Conservation (phyloP, 257 asterid species). For the Solanum tarapatanum region DNA sequence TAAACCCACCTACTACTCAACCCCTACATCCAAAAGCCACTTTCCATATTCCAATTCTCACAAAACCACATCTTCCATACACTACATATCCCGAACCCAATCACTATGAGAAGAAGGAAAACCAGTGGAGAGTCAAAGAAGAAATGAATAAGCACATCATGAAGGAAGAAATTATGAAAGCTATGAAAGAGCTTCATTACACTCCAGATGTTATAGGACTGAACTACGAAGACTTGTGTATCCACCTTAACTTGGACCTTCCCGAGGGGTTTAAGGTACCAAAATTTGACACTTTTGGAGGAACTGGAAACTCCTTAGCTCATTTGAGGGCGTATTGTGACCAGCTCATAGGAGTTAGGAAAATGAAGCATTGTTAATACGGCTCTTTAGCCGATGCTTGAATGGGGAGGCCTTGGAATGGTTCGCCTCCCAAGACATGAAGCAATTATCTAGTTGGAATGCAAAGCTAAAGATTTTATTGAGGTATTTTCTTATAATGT, state of each 20-base stretch:
- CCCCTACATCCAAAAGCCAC: too few species aligned
- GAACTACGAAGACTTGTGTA: neutral
- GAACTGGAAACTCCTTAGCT: neutral
- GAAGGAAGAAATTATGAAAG: neutral
- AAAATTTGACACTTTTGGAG: neutral
- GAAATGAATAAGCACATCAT: too few species aligned
- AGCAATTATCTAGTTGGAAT: too few species aligned
- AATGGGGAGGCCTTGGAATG: neutral
- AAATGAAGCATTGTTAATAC: neutral
- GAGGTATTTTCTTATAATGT: too few species aligned
- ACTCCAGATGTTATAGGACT: neutral
- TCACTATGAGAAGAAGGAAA: too few species aligned
- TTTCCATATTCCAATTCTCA: too few species aligned
- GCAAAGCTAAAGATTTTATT: neutral
- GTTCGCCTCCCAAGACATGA: neutral
- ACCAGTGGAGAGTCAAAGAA: too few species aligned
- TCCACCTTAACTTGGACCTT: neutral
- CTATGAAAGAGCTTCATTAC: neutral
- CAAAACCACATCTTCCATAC: too few species aligned
- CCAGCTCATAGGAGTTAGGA: neutral
- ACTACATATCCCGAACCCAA: too few species aligned
- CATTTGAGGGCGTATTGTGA: neutral
- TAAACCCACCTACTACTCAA: too few species aligned
- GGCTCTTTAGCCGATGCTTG: neutral
- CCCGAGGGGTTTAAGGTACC: neutral